Conservation (phyloP, 2,329 filamentous ascomycete species). For the Alternaria sp. region DNA sequence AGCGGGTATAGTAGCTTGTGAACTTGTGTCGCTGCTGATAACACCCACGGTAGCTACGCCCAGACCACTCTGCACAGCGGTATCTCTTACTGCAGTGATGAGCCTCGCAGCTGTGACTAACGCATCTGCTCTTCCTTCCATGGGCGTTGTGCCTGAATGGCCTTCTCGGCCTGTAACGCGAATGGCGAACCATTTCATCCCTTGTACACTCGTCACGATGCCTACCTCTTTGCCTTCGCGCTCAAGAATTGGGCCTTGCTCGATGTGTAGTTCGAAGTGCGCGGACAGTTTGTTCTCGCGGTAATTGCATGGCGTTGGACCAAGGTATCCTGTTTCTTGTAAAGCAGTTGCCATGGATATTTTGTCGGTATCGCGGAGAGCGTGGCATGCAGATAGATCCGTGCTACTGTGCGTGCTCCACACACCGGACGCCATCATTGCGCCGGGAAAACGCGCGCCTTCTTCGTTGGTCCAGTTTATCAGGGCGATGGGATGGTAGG, state of each 20-base stretch:
- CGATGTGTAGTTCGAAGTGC: slow-evolving; percentile 83
- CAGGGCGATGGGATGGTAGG: slow-evolving; percentile 69
- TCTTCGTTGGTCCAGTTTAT: slow-evolving; percentile 85
- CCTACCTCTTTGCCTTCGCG: slow-evolving; percentile 65
- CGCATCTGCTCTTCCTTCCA: slow-evolving; percentile 60
- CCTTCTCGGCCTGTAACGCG: slow-evolving; percentile 41
- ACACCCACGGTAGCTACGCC: slow-evolving; percentile 40
- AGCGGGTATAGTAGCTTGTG: slow-evolving; percentile 37
- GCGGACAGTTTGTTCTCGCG: slow-evolving; percentile 68
- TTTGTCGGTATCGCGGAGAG: slow-evolving; percentile 56
- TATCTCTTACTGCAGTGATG: slow-evolving; percentile 33
- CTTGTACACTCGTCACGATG: slow-evolving; percentile 73
- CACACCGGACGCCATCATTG: slow-evolving; percentile 75
- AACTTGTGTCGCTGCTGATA: slow-evolving; percentile 35
- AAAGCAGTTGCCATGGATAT: slow-evolving; percentile 53
- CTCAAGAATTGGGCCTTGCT: slow-evolving; percentile 78
- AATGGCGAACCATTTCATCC: slow-evolving; percentile 68
- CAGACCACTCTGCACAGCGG: slow-evolving; percentile 21
- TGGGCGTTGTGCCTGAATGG: slow-evolving; percentile 69
- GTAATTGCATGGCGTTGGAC: slow-evolving; percentile 59
- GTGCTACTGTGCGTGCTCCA: slow-evolving; percentile 65
- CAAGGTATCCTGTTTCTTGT: slow-evolving; percentile 40
- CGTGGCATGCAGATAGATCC: slow-evolving; percentile 34
- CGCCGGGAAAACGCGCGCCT: slow-evolving; percentile 76
- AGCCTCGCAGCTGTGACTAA: slow-evolving; percentile 36